A percentile compares a stretch with the other conserved stretches of the same genome.
Conservation (phyloP, 75 land plant species). For the Pseudotsuga menziesii region DNA sequence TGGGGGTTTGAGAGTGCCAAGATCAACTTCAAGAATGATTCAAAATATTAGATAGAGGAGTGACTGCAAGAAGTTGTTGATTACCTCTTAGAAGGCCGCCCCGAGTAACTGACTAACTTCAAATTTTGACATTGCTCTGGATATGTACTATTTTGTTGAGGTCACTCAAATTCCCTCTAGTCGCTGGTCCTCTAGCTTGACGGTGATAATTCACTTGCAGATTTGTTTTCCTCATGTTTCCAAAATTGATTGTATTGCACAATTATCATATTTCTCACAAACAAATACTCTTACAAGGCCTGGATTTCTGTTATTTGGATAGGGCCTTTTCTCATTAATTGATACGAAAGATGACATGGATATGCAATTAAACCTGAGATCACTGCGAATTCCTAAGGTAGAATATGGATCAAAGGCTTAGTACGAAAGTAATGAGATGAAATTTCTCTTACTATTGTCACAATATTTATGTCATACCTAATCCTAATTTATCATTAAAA, state of each 20-base stretch:
- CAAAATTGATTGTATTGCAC: neutral
- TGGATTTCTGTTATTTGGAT: conserved; percentile 87
- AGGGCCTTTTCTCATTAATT: conserved; percentile 64
- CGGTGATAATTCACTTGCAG: conserved; percentile 29
- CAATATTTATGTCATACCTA: no score
- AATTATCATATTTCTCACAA: neutral
- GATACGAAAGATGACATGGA: conserved; percentile 56
- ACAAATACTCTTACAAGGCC: conserved; percentile 49
- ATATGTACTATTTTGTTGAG: conserved; percentile 59
- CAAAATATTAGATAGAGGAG: neutral
- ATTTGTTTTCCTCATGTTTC: no score
- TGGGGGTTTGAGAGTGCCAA: no score
- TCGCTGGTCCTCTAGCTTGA: conserved; percentile 50
- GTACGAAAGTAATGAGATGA: no score
- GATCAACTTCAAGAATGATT: neutral
- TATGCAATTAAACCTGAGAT: no score
- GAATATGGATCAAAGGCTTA: no score
- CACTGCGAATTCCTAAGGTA: no score
- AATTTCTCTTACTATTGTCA: no score
- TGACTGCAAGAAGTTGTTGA: neutral
- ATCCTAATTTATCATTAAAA: no score
- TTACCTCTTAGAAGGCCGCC: conserved; percentile 4
- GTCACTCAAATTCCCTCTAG: conserved; percentile 26
- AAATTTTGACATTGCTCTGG: conserved; percentile 30
- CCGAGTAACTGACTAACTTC: conserved; percentile 24